Evolutionary conservation across 108 stramenopile genomes (phyloP), one percentile per base, ranked within the genome.

Genomic region (Skeletonema costatum): DNA sequence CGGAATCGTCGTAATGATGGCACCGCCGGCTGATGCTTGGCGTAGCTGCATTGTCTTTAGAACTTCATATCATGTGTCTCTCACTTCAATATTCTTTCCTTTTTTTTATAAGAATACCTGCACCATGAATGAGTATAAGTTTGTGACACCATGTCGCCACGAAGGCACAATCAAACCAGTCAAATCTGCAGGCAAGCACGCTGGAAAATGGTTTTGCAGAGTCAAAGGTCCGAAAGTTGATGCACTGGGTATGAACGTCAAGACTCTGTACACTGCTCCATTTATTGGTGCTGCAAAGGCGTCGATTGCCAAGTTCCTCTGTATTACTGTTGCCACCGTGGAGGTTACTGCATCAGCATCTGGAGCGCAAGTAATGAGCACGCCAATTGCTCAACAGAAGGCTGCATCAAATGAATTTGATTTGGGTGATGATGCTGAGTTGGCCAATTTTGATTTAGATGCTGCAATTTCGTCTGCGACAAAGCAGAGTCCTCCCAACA

Each of bases 211-310:
- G 68, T 16, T 69, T 5, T 69, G 68, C 50, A 32, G n/a, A 32
- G 32, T 69, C 17, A 32, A 33, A 31, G 51, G 51, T 8, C 51
- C 68, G 2, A 38, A 7, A 14, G 51, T 69, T 58, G 12, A 16
- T n/a, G 14, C 68, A 2, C 12, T 0, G 8, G 53, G 53, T n/a
- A 32, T 69, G 11, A 17, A 56, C 2, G 56, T 58, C 5, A 69
- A 69, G 32, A 69, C 68, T 32, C 50, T 69, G 11, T 69, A 69
- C 51, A 32, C 35, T 4, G 48, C 68, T 56, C 68, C 68, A 14
- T 69, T 38, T 56, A 13, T 69, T 19, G 68, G 68, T 56, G 68
- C 68, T 1, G 68, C 68, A 29, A 69, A 69, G 33, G 68, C 68
- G 4, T 29, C 68, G 7, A 69, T 69, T 58, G 68, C 68, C 25